These are phyloP conservation scores for Neckera pumila DNA, from an alignment of 225 moss, liverwort and hornwort species.

Conservation along the genomic window DNA sequence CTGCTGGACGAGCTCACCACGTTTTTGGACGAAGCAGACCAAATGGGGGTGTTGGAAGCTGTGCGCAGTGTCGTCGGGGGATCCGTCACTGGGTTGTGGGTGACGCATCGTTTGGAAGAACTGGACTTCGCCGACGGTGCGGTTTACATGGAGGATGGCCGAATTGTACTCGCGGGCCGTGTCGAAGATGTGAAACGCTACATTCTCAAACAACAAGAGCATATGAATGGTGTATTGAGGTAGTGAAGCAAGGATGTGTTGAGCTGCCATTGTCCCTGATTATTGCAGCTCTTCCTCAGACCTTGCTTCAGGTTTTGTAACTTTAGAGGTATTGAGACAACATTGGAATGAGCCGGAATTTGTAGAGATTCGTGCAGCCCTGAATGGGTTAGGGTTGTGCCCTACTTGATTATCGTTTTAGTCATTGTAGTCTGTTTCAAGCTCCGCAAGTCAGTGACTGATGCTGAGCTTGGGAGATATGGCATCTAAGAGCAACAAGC, in stretches of 20 bases:
- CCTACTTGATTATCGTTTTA: background rate
- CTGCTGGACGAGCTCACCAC: slow-evolving; percentile 95
- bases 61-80: slow-evolving; percentile 82
- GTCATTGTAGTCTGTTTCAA: background rate
- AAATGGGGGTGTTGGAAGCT: slow-evolving; percentile 74
- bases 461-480: background rate
- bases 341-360: background rate
- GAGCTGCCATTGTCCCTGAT: background rate
- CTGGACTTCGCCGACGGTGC: slow-evolving; percentile 92
- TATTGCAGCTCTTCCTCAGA: background rate
- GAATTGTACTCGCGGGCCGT: slow-evolving; percentile 55
- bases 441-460: background rate
- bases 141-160: slow-evolving; percentile 93
- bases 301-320: background rate
- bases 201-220: slow-evolving; percentile 46
- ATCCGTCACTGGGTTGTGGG: slow-evolving; percentile 86
- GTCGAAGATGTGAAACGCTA: slow-evolving; percentile 56
- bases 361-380: background rate
- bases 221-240: slow-evolving; percentile 17
- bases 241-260: background rate
- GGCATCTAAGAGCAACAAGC: background rate
- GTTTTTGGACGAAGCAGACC: slow-evolving; percentile 80
- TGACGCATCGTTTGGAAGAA: slow-evolving; percentile 92
- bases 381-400: background rate
- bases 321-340: background rate